A percentile compares a stretch with the other conserved stretches of the same genome.
phyloP scores from a whole-genome alignment of 2,329 filamentous ascomycete species.

The Calonectria montana region DNA sequence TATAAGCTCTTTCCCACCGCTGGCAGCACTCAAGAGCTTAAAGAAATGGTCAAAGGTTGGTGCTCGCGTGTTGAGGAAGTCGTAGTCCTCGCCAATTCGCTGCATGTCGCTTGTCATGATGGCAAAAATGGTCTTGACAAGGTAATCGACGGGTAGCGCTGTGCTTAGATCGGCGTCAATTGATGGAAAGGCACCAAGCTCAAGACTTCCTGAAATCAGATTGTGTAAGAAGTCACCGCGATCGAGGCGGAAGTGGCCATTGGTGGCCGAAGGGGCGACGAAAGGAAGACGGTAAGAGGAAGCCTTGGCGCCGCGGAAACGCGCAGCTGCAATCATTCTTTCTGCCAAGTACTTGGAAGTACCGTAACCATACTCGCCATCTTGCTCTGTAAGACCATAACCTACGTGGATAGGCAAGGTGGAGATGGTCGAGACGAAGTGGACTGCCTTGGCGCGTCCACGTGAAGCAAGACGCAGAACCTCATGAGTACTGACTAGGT shows the following conservation, averaged over 20 bases:
- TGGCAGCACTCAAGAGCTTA: neutral
- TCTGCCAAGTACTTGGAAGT: neutral
- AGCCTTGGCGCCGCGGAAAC: neutral
- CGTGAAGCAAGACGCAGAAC: neutral
- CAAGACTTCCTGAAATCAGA: neutral
- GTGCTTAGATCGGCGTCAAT: neutral
- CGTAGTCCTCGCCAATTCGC: neutral
- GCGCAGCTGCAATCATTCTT: neutral
- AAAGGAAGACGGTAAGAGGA: neutral
- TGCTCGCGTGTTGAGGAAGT: neutral
- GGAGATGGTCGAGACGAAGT: neutral
- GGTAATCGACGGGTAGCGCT: neutral
- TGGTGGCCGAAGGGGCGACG: neutral
- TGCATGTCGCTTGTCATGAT: neutral
- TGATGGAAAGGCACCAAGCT: neutral
- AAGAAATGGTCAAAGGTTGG: neutral
- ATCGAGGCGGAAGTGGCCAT: neutral
- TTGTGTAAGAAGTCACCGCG: neutral
- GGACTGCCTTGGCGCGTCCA: neutral
- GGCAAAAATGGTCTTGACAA: neutral
- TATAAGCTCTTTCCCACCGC: neutral
- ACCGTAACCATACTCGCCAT: neutral
- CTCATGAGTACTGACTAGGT: neutral
- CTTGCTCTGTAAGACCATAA: neutral
- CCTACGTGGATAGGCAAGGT: neutral